These are phyloP conservation scores for Pouteria campechiana DNA, from an alignment of 179 eudicot species.

Conservation along the genomic window DNA sequence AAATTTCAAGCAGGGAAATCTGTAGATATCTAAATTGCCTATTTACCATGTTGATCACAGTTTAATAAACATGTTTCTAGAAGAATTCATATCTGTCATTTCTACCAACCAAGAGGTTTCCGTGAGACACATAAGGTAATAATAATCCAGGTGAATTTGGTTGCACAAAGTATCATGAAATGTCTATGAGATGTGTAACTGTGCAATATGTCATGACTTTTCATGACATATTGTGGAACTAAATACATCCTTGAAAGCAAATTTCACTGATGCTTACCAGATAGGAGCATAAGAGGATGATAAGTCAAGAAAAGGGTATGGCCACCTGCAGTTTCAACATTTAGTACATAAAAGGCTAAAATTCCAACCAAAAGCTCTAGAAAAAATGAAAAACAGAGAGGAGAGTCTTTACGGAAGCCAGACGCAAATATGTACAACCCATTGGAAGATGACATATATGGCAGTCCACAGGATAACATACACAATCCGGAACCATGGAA, in stretches of 20 bases:
- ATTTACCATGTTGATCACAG: no score
- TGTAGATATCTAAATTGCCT: no score
- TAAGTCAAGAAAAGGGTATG: constrained; percentile 78
- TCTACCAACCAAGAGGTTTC: neutral
- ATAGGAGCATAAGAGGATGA: constrained; percentile 70
- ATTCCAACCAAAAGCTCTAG: neutral
- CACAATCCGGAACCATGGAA: constrained; percentile 87
- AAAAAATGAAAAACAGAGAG: neutral
- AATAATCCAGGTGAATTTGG: neutral
- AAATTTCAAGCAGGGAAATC: no score
- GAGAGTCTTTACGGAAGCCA: constrained; percentile 44
- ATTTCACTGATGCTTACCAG: constrained; percentile 34
- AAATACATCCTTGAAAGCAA: neutral
- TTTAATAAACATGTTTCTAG: no score
- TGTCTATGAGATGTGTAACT: no score
- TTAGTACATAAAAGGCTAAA: no score
- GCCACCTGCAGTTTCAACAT: constrained; percentile 98
- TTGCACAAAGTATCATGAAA: neutral
- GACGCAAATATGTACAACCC: constrained; percentile 74
- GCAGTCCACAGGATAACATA: constrained; percentile 80
- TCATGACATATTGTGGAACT: neutral
- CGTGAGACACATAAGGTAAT: neutral
- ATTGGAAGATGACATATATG: constrained; percentile 63
- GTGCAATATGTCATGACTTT: neutral
- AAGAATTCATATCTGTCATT: neutral